These are phyloP conservation scores for Medicago lupulina DNA, from an alignment of 306 rosid species.

Conservation along the genomic window DNA sequence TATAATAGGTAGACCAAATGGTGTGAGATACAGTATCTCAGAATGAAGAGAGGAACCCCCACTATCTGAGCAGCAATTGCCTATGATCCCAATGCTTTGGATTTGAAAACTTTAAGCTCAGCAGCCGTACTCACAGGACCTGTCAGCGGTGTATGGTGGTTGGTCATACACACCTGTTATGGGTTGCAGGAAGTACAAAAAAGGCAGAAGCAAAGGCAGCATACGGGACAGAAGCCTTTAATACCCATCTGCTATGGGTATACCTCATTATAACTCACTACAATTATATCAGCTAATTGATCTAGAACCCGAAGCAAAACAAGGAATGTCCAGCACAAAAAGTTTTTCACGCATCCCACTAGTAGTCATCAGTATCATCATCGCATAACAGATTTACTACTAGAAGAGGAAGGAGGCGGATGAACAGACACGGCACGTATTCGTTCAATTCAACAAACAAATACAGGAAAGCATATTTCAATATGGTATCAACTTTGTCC, in stretches of 20 bases:
- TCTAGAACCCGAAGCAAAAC: constrained; percentile 36
- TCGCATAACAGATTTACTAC: constrained; percentile 29
- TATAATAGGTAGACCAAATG: constrained; percentile 19
- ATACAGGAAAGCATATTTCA: constrained; percentile 34
- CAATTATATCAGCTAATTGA: constrained; percentile 9
- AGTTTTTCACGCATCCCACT: constrained; percentile 28
- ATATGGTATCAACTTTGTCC: constrained; percentile 27
- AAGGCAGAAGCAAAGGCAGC: neutral
- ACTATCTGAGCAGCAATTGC: constrained; percentile 36
- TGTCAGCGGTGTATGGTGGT: constrained; percentile 23
- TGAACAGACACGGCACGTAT: constrained; percentile 7
- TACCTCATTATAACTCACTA: constrained; percentile 24
- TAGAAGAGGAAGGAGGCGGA: constrained; percentile 37
- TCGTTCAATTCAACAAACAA: constrained; percentile 31
- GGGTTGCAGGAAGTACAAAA: constrained; percentile 13
- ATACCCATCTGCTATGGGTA: too few species aligned
- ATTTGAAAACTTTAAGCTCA: constrained; percentile 31
- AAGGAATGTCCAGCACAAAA: constrained; percentile 34
- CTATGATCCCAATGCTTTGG: constrained; percentile 40
- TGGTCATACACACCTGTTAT: neutral
- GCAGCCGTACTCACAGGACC: constrained; percentile 36
- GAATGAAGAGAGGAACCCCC: constrained; percentile 21
- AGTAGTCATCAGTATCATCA: constrained; percentile 28
- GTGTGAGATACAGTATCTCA: constrained; percentile 33
- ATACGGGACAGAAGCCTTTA: neutral